Evolutionary conservation across 106 monocot species (phyloP).

Genomic region (Amphibolis antarctica): DNA sequence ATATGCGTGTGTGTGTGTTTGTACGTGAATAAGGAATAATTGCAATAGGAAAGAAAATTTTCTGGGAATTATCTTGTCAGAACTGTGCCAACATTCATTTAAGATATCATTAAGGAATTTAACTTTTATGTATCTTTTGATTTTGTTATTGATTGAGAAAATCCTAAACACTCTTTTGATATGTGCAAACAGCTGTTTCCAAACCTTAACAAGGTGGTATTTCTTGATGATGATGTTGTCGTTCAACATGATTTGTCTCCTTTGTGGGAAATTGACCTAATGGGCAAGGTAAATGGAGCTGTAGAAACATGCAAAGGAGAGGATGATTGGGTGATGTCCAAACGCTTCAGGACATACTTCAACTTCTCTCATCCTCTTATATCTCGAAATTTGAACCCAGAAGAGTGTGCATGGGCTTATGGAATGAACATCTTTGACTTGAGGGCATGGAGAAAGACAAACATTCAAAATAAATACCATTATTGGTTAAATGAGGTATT

Average conservation of each 20-base stretch:
- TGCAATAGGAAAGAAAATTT: too few relatives aligned
- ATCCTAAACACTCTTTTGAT: background rate
- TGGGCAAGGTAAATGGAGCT: slow-evolving; percentile 86
- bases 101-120: background rate
- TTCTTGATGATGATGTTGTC: slow-evolving; percentile 93
- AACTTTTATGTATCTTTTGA: background rate
- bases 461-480: slow-evolving; percentile 70
- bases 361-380: slow-evolving; percentile 88
- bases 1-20: too few relatives aligned
- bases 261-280: slow-evolving; percentile 71
- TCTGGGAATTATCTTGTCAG: too few relatives aligned
- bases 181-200: slow-evolving; percentile 70
- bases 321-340: slow-evolving; percentile 80
- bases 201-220: slow-evolving; percentile 74
- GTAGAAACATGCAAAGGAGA: slow-evolving; percentile 87
- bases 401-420: slow-evolving; percentile 95
- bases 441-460: slow-evolving; percentile 64
- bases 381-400: slow-evolving; percentile 40
- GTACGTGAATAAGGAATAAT: too few relatives aligned
- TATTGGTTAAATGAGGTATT: slow-evolving; percentile 90
- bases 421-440: slow-evolving; percentile 96
- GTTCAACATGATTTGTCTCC: slow-evolving; percentile 66
- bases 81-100: too few relatives aligned
- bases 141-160: background rate
- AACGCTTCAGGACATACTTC: slow-evolving; percentile 77